phyloP scores from a whole-genome alignment of 805 yeast species.

The Soucietia sequanensis region DNA sequence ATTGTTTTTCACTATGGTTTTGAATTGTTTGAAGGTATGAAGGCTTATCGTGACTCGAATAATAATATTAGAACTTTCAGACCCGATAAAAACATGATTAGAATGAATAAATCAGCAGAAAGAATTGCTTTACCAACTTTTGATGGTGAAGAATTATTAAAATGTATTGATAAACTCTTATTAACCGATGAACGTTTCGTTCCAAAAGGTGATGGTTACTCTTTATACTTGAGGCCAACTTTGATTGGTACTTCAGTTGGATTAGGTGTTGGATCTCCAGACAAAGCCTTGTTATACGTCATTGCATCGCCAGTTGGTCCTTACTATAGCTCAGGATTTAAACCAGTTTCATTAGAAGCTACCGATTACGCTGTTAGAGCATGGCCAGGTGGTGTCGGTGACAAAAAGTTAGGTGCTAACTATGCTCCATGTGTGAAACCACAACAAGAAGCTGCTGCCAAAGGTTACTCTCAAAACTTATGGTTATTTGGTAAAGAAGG shows the following conservation, averaged over 20 bases:
- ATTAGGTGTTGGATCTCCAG: constrained; percentile 84
- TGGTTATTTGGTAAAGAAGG: constrained; percentile 94
- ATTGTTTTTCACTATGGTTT: constrained; percentile 94
- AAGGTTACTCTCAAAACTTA: constrained; percentile 94
- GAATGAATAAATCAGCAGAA: constrained; percentile 86
- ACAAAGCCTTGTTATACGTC: constrained; percentile 76
- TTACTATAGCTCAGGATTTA: constrained; percentile 85
- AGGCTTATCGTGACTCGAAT: constrained; percentile 71
- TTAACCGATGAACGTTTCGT: constrained; percentile 73
- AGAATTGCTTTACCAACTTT: constrained; percentile 89
- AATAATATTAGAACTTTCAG: constrained; percentile 81
- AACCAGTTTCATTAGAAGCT: constrained; percentile 92
- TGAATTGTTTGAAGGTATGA: constrained; percentile 93
- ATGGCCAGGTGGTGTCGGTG: constrained; percentile 99
- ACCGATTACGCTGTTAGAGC: constrained; percentile 96
- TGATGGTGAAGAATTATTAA: constrained; percentile 72
- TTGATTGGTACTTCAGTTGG: constrained; percentile 89
- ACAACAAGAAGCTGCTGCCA: constrained; percentile 81
- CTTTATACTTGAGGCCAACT: constrained; percentile 91
- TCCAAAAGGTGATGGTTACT: constrained; percentile 85
- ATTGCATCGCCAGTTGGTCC: constrained; percentile 98
- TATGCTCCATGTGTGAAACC: constrained; percentile 95
- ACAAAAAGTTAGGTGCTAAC: constrained; percentile 94
- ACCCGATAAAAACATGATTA: constrained; percentile 85
- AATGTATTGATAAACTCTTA: constrained; percentile 73